Percentiles rank a stretch among this genome's conserved stretches.
These are phyloP conservation scores for Pseudevernia furfuracea DNA, from an alignment of 495 filamentous ascomycete genomes.

Conservation along the genomic window DNA sequence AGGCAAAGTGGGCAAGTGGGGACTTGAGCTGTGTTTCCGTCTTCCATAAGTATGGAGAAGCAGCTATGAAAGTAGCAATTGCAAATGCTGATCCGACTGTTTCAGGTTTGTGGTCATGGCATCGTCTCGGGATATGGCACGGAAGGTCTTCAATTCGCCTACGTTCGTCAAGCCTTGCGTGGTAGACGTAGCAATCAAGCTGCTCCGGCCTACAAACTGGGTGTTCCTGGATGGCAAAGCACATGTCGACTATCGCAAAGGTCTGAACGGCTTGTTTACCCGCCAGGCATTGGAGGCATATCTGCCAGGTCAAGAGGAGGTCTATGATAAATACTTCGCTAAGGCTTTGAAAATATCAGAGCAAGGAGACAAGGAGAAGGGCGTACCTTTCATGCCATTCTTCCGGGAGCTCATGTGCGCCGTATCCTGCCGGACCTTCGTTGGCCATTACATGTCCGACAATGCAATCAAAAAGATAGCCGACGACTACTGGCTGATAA, in stretches of 20 bases:
- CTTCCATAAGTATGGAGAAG: slow-evolving; percentile 86
- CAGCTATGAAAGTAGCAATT: not conserved
- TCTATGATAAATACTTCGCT: slow-evolving; percentile 81
- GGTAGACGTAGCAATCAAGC: slow-evolving; percentile 89
- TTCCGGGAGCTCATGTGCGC: slow-evolving; percentile 97
- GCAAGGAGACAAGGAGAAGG: slow-evolving; percentile 57
- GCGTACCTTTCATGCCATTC: slow-evolving; percentile 77
- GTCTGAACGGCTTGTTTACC: slow-evolving; percentile 90
- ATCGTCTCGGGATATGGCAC: slow-evolving; percentile 88
- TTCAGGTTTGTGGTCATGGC: slow-evolving; percentile 93
- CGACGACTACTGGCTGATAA: slow-evolving; percentile 94
- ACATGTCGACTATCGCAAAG: slow-evolving; percentile 95
- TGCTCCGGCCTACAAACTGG: slow-evolving; percentile 89
- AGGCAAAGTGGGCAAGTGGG: slow-evolving; percentile 85
- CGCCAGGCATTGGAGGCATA: slow-evolving; percentile 81
- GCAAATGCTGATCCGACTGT: slow-evolving; percentile 5
- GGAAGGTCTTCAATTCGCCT: slow-evolving; percentile 96
- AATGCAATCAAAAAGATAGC: slow-evolving; percentile 88
- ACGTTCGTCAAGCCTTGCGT: slow-evolving; percentile 91
- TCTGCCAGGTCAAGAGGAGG: slow-evolving; percentile 84
- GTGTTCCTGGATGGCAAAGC: slow-evolving; percentile 94
- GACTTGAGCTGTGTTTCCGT: slow-evolving; percentile 93
- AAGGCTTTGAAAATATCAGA: slow-evolving; percentile 65
- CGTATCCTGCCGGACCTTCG: slow-evolving; percentile 90
- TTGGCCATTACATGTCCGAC: slow-evolving; percentile 89